phyloP scores from a whole-genome alignment of 257 asterid species.

The Scutellaria baicalensis region DNA sequence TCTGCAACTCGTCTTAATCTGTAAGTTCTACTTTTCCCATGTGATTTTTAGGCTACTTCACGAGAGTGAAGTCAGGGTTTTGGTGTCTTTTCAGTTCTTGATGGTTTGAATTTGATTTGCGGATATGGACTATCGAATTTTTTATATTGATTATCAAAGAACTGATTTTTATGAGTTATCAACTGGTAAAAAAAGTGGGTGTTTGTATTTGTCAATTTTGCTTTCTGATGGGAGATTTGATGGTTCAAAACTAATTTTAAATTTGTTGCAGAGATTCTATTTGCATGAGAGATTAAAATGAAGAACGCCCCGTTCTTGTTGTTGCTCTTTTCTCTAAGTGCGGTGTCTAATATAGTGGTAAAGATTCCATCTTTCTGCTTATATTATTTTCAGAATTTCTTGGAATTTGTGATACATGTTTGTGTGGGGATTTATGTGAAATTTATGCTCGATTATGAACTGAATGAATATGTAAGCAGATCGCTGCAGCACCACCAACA shows the following conservation, averaged over 20 bases:
- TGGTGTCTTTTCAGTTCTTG: neutral
- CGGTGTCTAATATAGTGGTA: slow-evolving; percentile 45
- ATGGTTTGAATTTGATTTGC: neutral
- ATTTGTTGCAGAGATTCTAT: slow-evolving; percentile 17
- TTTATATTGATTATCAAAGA: neutral
- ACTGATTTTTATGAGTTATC: neutral
- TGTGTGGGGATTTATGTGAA: neutral
- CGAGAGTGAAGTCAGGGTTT: neutral
- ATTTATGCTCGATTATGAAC: neutral
- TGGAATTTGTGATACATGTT: neutral
- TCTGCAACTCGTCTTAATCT: slow-evolving; percentile 6
- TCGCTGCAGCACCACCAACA: slow-evolving; percentile 63
- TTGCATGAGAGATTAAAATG: slow-evolving; percentile 28
- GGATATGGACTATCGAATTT: neutral
- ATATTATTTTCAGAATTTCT: neutral
- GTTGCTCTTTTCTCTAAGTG: slow-evolving; percentile 28
- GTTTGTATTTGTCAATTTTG: neutral
- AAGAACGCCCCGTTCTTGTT: slow-evolving; percentile 27
- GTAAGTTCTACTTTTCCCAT: neutral
- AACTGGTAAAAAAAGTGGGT: neutral
- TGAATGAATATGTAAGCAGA: slow-evolving; percentile 28
- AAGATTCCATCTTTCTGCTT: neutral
- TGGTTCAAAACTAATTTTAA: neutral
- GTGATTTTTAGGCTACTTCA: neutral
- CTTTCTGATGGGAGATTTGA: neutral